Conservation (phyloP, 2,329 filamentous ascomycete genomes). For the Malbranchea cinnamomea region DNA sequence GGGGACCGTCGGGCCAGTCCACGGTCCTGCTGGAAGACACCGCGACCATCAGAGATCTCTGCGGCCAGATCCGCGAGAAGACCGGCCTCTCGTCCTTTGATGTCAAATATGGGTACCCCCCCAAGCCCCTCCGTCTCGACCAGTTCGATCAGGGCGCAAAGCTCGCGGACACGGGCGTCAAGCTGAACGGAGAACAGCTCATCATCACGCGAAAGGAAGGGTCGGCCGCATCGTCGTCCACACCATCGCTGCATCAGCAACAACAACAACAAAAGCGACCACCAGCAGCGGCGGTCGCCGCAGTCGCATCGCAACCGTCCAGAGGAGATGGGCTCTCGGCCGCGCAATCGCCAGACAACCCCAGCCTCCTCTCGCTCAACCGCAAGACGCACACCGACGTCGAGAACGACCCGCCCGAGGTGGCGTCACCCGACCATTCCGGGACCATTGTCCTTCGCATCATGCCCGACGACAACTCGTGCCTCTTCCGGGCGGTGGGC, state of each 20-base stretch:
- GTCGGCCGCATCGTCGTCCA: slow-evolving; percentile 9
- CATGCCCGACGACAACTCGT: slow-evolving; percentile 94
- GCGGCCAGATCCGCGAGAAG: slow-evolving; percentile 34
- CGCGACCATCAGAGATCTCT: slow-evolving; percentile 36
- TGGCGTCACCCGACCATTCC: slow-evolving; percentile 40
- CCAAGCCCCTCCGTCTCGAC: slow-evolving; percentile 48
- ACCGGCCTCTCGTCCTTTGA: slow-evolving; percentile 54
- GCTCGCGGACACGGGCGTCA: slow-evolving; percentile 43
- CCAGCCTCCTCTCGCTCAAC: slow-evolving; percentile 23
- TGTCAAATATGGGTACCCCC: slow-evolving; percentile 71
- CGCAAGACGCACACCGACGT: slow-evolving; percentile 13
- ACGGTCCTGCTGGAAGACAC: slow-evolving; percentile 53
- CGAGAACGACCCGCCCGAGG: slow-evolving; percentile 46
- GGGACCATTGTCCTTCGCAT: slow-evolving; percentile 61
- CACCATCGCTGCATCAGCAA: too few relatives aligned
- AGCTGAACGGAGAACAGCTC: slow-evolving; percentile 53
- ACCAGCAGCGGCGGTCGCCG: background rate
- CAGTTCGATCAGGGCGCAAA: slow-evolving; percentile 34
- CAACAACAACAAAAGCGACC: background rate
- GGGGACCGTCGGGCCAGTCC: slow-evolving; percentile 57
- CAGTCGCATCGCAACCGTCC: background rate
- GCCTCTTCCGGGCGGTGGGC: slow-evolving; percentile 80
- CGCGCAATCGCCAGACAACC: slow-evolving; percentile 8
- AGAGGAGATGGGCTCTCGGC: background rate
- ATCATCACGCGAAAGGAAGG: slow-evolving; percentile 42